Evolutionary conservation across 768 basidiomycete species (phyloP).

Genomic region (Brasilioporus rufonigricans): DNA sequence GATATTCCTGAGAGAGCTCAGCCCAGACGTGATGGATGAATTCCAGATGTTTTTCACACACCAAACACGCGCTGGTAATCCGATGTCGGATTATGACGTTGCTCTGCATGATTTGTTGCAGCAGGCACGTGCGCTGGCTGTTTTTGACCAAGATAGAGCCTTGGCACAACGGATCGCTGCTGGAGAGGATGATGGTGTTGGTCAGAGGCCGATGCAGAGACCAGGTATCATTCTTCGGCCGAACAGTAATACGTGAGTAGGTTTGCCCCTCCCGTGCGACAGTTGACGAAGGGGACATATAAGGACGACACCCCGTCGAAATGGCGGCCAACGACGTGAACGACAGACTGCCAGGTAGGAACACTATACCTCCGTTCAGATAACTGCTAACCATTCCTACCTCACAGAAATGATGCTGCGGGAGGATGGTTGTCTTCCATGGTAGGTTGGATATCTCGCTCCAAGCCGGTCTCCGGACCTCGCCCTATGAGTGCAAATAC

Average conservation of each 20-base stretch:
- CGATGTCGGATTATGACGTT: constrained; percentile 22
- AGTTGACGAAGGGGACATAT: not conserved
- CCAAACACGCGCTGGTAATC: constrained; percentile 3
- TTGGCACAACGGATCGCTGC: constrained; percentile 21
- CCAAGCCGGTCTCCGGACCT: not conserved
- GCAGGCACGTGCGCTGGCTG: constrained; percentile 20
- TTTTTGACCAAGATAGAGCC: constrained; percentile 18
- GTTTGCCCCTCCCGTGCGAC: not conserved
- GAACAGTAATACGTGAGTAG: constrained; percentile 1
- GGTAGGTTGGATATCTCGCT: not conserved
- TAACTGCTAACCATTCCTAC: not conserved
- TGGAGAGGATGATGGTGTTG: constrained; percentile 2
- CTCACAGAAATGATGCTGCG: constrained; percentile 1
- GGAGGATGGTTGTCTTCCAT: constrained; percentile 22
- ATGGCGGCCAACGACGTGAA: not conserved
- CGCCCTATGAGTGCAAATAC: not conserved
- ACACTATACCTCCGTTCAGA: not conserved
- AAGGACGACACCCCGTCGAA: constrained; percentile 4
- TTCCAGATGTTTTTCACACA: constrained; percentile 10
- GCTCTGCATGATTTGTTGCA: constrained; percentile 25
- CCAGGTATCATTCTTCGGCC: no score
- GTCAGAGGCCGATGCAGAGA: not conserved
- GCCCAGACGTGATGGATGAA: constrained; percentile 19
- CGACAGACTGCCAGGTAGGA: constrained; percentile 11
- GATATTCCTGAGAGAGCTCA: constrained; percentile 20